Base-by-base conservation (phyloP, 2,329 filamentous ascomycete species). In the Lithohypha guttulata region DNA sequence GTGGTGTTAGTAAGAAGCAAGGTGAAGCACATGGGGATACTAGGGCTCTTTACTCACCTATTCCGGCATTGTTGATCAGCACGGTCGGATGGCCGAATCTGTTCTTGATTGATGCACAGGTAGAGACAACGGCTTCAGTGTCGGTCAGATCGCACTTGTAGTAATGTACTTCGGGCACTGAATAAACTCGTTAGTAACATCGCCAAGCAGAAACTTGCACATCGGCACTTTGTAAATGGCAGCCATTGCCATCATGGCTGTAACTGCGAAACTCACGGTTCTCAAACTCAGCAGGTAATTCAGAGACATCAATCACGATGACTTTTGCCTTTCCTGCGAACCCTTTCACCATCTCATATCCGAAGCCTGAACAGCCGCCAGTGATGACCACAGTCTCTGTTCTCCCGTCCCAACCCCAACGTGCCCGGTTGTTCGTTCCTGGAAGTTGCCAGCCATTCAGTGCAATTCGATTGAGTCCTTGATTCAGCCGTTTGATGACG, bases 341-440 rank as follows among this genome's bases (percentile, higher is more conserved):
- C 38, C 79, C 57, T 47, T 69, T 66, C 10, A 81, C 80, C 2
- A 84, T 68, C 25, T 70, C 62, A 14, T 70, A 73, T 10, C 83
- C 83, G 52, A 89, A 85, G 0, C 83, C 83, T 41, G 75, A 74
- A 28, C 78, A 76, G 6, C 83, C 83, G 6, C 84, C 82, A 0
- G 83, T 46, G 41, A 51, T 42, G 18, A 52, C 13, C 17, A 52
- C 46, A 14, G 44, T 40, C 31, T 52, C 50, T 7, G 68, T 70
- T 48, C 60, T 51, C 31, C 58, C 59, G 25, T 51, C 49, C 43
- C 48, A 52, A n/a, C 41, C 35, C 49, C 49, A 51, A 13, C 42
- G 34, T 14, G 14, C 42, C 2, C 45, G 45, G 58, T 60, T 15
- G 47, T 49, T 31, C 49, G 41, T 31, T 4, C 33, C 33, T 2